Percentiles rank a stretch among this genome's conserved stretches.
Conservation (phyloP, 2,329 filamentous ascomycete species). For the Cordyceps fumosorosea region DNA sequence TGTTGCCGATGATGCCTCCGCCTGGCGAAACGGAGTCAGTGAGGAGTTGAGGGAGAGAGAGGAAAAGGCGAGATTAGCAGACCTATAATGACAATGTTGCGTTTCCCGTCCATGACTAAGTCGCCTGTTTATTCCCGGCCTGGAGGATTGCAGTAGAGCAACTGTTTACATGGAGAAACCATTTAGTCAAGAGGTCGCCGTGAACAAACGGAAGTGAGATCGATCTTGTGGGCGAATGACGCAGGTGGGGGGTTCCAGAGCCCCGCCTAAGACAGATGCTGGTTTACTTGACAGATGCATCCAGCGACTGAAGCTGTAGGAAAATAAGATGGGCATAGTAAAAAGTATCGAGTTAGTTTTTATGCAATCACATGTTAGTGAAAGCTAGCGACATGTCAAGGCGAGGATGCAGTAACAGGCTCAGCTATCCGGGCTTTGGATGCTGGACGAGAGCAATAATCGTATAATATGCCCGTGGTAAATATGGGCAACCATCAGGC, state of each 20-base stretch:
- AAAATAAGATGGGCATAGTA: no score
- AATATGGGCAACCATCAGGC: no score
- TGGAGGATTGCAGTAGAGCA: no score
- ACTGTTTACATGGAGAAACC: neutral
- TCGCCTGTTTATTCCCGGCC: neutral
- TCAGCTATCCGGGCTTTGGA: no score
- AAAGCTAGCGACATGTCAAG: no score
- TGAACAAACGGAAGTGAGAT: neutral
- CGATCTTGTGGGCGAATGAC: slow-evolving; percentile 4
- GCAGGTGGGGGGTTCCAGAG: slow-evolving; percentile 1
- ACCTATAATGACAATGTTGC: slow-evolving; percentile 47
- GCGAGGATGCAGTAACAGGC: no score
- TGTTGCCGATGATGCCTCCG: slow-evolving; percentile 88
- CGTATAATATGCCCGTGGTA: no score
- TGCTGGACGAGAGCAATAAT: no score
- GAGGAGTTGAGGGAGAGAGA: neutral
- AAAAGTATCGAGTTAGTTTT: no score
- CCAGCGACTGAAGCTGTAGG: no score
- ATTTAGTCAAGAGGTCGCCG: neutral
- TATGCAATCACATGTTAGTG: no score
- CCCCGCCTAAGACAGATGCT: neutral
- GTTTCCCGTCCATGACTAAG: slow-evolving; percentile 28
- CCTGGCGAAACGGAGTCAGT: slow-evolving; percentile 41
- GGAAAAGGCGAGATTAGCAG: slow-evolving; percentile 16
- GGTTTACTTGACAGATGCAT: neutral